Evolutionary conservation across 1,139 yeast species (phyloP).

Genomic region (Entelexis sorbosivorans): DNA sequence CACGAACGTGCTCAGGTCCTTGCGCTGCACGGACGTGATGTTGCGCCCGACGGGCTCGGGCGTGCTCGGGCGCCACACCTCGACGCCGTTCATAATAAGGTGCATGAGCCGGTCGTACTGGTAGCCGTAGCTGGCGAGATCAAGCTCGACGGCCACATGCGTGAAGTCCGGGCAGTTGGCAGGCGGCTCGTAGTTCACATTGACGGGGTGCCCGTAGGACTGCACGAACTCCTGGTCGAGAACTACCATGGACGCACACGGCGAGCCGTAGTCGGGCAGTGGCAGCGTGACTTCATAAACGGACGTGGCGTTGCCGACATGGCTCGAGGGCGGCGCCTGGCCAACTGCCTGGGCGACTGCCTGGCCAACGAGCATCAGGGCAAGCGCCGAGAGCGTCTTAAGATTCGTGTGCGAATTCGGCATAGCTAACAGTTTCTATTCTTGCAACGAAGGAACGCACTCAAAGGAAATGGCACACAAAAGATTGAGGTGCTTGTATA

Average conservation of each 20-base stretch:
- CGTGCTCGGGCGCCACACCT: conserved; percentile 78
- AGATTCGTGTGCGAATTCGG: no score
- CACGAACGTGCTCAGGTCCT: conserved; percentile 53
- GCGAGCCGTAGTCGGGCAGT: conserved; percentile 29
- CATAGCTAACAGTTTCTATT: no score
- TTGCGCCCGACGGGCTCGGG: conserved; percentile 51
- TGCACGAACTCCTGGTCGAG: conserved; percentile 41
- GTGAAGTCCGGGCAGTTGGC: conserved; percentile 37
- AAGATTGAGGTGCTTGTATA: no score
- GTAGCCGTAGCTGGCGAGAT: conserved; percentile 49
- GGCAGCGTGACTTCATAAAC: conserved; percentile 23
- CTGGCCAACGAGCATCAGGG: not conserved
- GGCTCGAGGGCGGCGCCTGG: not conserved
- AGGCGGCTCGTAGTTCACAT: conserved; percentile 36
- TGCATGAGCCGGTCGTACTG: conserved; percentile 74
- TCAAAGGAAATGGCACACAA: no score
- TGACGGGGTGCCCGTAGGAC: conserved; percentile 53
- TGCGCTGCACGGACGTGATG: conserved; percentile 38
- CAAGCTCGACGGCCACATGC: conserved; percentile 49
- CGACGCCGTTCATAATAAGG: conserved; percentile 51
- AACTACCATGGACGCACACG: conserved; percentile 36
- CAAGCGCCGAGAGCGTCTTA: no score
- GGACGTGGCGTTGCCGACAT: not conserved
- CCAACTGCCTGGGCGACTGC: not conserved
- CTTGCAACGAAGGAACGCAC: no score